Evolutionary conservation across 2,329 filamentous ascomycete species (phyloP).

Genomic region (Colletotrichum sp.): DNA sequence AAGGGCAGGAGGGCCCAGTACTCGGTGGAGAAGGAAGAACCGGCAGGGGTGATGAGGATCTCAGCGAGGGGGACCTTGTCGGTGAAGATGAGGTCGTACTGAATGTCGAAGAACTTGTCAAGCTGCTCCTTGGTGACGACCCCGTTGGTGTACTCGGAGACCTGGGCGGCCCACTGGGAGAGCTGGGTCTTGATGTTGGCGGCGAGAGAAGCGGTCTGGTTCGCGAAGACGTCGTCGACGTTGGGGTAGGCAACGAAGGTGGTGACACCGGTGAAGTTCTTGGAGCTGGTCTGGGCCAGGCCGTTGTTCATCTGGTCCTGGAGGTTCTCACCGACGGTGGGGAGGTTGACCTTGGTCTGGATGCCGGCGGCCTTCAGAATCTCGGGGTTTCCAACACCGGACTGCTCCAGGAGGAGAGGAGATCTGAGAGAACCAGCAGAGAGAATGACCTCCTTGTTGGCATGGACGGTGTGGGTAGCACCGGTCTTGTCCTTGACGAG

Average conservation of each 20-base stretch:
- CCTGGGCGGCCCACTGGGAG: constrained; percentile 1
- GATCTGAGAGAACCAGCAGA: constrained; percentile 55
- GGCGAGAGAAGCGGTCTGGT: constrained; percentile 25
- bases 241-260: background rate
- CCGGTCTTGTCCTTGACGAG: constrained; percentile 28
- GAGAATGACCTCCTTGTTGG: constrained; percentile 50
- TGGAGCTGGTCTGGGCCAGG: constrained; percentile 27
- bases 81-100: constrained; percentile 53
- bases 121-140: constrained; percentile 26
- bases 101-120: constrained; percentile 44
- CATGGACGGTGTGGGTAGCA: constrained; percentile 34
- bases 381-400: constrained; percentile 52
- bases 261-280: background rate
- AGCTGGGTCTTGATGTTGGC: background rate
- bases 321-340: constrained; percentile 58
- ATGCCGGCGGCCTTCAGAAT: constrained; percentile 48
- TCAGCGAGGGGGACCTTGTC: constrained; percentile 50
- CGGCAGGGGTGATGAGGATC: constrained; percentile 40
- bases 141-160: constrained; percentile 9
- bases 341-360: constrained; percentile 45
- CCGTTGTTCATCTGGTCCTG: constrained; percentile 50
- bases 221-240: constrained; percentile 3
- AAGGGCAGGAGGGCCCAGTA: constrained; percentile 43
- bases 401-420: constrained; percentile 57
- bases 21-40: constrained; percentile 36